Base-by-base conservation (phyloP, 169 alveolate genomes). In the Plasmodium knowlesi region DNA sequence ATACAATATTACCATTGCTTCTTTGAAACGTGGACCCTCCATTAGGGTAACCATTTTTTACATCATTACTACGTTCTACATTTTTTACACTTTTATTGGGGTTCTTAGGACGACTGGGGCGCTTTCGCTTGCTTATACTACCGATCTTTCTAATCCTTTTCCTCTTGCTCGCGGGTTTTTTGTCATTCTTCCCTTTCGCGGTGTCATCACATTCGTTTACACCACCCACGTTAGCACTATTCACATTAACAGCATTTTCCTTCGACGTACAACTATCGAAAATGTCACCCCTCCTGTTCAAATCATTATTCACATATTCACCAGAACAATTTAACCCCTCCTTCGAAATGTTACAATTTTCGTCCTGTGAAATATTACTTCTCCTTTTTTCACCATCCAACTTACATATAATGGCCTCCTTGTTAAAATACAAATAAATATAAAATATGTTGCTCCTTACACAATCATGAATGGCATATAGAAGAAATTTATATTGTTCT, bases 341-440 rank as follows among this genome's bases (percentile, higher is more conserved):
- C 37, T 61, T 41, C 5, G 22, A 16, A 6, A 0, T 28, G 41
- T 41, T 53, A n/a, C 73, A 84, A 10, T 3, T 30, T n/a, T 50
- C 14, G 50, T 9, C 28, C 25, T 43, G 14, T 14, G 28, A 32
- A 67, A 57, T 67, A 41, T 30, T 41, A 14, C 74, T 83, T 32
- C 73, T 14, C 10, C 46, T 28, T 67, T 37, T 50, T 34, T 70
- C 43, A 22, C 30, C 34, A 9, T 57, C 79, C 53, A 34, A 19
- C 30, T 83, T 67, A 39, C 73, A 67, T 34, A 41, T 46, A 67
- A 89, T 89, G 19, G 72, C 32, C 8, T 89, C 94, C 50, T 79
- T 79, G 67, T 79, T 89, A 89, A 89, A 89, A 89, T 79, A 89
- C 37, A 89, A 39, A 79, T 89, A 89, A 34, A 89, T 89, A 34